A percentile compares a stretch with the other conserved stretches of the same genome.
phyloP scores from a whole-genome alignment of 768 basidiomycete genomes.

The Hericium rajendrae region DNA sequence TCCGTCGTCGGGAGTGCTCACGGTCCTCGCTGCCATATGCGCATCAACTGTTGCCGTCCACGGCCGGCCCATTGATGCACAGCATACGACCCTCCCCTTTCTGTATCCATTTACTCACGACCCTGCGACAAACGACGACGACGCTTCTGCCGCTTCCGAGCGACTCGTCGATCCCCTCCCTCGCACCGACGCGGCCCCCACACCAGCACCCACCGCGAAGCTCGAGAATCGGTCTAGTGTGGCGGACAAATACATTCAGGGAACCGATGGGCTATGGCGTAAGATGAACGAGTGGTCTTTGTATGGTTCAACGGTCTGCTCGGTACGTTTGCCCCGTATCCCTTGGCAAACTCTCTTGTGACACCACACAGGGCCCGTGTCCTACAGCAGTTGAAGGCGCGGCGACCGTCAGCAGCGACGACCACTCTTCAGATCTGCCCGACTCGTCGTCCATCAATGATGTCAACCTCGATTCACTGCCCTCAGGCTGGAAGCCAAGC shows the following conservation, averaged over 20 bases:
- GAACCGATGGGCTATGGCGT: constrained; percentile 14
- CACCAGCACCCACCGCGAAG: neutral
- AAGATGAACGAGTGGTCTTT: constrained; percentile 36
- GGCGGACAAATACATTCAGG: constrained; percentile 15
- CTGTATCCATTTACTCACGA: constrained; percentile 23
- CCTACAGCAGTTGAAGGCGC: neutral
- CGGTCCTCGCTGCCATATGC: constrained; percentile 5
- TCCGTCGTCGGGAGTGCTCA: neutral
- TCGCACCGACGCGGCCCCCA: neutral
- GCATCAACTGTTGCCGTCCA: neutral
- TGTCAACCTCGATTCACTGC: constrained; percentile 15
- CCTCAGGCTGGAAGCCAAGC: constrained; percentile 15
- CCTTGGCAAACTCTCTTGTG: constrained; percentile 25
- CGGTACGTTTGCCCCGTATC: constrained; percentile 27
- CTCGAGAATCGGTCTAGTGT: neutral
- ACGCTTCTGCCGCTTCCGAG: neutral
- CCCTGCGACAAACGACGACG: constrained; percentile 6
- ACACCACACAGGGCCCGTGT: neutral
- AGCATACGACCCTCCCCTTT: constrained; percentile 9
- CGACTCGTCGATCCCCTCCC: neutral
- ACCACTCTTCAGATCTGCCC: neutral
- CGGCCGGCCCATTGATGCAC: constrained; percentile 2
- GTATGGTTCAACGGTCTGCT: constrained; percentile 61
- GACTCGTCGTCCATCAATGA: constrained; percentile 1
- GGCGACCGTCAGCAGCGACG: neutral